Evolutionary conservation across 306 rosid species (phyloP).

Genomic region (Trifolium repens): DNA sequence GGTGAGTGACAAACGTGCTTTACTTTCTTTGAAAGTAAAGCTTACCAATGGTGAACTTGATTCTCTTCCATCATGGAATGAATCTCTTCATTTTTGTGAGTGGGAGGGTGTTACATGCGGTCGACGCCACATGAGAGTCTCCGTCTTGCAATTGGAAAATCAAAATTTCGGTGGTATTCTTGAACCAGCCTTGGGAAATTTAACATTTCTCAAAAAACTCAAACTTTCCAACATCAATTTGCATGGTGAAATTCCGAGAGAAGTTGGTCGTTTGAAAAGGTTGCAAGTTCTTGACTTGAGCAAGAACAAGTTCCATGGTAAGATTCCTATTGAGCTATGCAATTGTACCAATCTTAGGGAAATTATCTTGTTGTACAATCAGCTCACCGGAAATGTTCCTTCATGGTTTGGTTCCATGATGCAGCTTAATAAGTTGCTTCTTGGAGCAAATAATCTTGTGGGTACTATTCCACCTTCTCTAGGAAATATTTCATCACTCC

Average conservation of each 20-base stretch:
- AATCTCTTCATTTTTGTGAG: slow-evolving; percentile 35
- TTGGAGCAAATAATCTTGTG: slow-evolving; percentile 22
- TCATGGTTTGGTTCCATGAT: slow-evolving; percentile 38
- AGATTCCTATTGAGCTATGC: slow-evolving; percentile 23
- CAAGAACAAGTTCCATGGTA: background rate
- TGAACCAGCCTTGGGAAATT: slow-evolving; percentile 40
- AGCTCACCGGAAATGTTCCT: slow-evolving; percentile 39
- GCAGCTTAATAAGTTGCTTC: background rate
- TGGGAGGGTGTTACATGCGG: slow-evolving; percentile 41
- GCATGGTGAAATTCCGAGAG: slow-evolving; percentile 32
- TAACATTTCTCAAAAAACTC: slow-evolving; percentile 27
- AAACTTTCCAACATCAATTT: slow-evolving; percentile 29
- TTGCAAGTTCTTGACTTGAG: slow-evolving; percentile 22
- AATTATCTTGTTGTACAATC: background rate
- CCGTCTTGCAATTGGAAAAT: slow-evolving; percentile 16
- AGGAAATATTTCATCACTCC: slow-evolving; percentile 43
- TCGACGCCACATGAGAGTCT: slow-evolving; percentile 36
- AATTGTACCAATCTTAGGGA: slow-evolving; percentile 30
- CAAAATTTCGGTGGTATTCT: slow-evolving; percentile 32
- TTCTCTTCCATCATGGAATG: slow-evolving; percentile 44
- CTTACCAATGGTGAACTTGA: slow-evolving; percentile 27
- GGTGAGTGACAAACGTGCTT: background rate
- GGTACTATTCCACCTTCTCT: slow-evolving; percentile 41
- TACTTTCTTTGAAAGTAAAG: slow-evolving; percentile 5
- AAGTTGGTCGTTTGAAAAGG: slow-evolving; percentile 39